These are phyloP conservation scores for Salvia hispanica DNA, from an alignment of 257 asterid species.

Conservation along the genomic window DNA sequence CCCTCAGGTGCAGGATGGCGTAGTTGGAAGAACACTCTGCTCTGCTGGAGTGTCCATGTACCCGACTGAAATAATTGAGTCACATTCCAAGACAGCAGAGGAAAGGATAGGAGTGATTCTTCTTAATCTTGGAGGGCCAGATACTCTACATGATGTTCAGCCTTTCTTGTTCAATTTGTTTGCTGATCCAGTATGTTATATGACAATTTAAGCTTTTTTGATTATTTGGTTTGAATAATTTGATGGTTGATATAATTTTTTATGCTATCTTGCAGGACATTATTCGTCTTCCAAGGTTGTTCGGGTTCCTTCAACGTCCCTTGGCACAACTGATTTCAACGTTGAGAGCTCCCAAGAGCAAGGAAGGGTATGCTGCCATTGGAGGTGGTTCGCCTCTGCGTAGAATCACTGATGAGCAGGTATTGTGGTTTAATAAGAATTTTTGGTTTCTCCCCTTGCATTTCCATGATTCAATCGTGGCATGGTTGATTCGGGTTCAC, in stretches of 20 bases:
- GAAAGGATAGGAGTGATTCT: conserved; percentile 87
- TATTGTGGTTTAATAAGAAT: conserved; percentile 24
- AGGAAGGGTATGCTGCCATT: conserved; percentile 96
- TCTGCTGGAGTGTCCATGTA: conserved; percentile 52
- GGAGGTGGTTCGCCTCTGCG: conserved; percentile 99
- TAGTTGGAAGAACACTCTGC: conserved; percentile 48
- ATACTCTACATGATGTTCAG: conserved; percentile 89
- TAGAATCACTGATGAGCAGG: conserved; percentile 93
- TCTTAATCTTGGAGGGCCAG: conserved; percentile 95
- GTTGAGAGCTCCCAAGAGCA: conserved; percentile 92
- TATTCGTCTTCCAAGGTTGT: conserved; percentile 92
- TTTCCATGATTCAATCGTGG: no score
- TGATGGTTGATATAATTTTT: conserved; percentile 7
- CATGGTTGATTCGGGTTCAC: no score
- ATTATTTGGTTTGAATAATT: background rate
- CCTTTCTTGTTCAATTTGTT: conserved; percentile 86
- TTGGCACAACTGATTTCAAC: conserved; percentile 82
- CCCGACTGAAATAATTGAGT: conserved; percentile 38
- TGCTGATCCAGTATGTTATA: conserved; percentile 84
- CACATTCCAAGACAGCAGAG: conserved; percentile 46
- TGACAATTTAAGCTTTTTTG: background rate
- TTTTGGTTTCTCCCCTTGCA: no score
- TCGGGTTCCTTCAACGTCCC: conserved; percentile 85
- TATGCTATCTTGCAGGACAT: conserved; percentile 60
- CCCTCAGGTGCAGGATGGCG: conserved; percentile 27